Evolutionary conservation across 2,329 filamentous ascomycete genomes (phyloP).

Genomic region (Fonsecaea pedrosoi): DNA sequence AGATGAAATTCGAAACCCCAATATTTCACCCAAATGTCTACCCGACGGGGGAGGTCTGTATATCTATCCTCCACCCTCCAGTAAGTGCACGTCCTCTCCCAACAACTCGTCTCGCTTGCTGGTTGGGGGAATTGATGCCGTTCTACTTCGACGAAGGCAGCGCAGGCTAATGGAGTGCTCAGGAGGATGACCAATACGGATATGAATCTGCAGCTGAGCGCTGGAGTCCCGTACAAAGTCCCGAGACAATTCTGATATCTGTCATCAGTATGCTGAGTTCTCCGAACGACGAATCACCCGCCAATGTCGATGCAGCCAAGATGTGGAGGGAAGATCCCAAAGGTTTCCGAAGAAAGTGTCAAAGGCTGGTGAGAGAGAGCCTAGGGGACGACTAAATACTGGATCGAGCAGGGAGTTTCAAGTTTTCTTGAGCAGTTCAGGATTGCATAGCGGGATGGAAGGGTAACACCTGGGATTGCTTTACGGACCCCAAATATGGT

Average conservation of each 20-base stretch:
- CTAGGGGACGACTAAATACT: slow-evolving; percentile 69
- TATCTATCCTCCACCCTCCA: slow-evolving; percentile 94
- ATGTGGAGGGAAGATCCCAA: slow-evolving; percentile 80
- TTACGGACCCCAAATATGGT: not conserved
- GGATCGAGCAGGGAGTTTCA: not conserved
- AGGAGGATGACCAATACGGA: slow-evolving; percentile 86
- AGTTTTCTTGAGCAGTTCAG: not conserved
- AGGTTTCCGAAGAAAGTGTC: slow-evolving; percentile 79
- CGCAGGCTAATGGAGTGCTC: not conserved
- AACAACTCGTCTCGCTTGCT: not conserved
- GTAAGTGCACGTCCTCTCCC: not conserved
- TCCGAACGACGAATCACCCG: slow-evolving; percentile 94
- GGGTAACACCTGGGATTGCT: not conserved
- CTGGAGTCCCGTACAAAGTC: slow-evolving; percentile 93
- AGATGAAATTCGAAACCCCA: slow-evolving; percentile 82
- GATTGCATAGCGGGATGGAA: not conserved
- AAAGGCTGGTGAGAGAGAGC: slow-evolving; percentile 81
- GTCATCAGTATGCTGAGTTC: slow-evolving; percentile 91
- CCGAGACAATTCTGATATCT: slow-evolving; percentile 89
- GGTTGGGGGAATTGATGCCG: not conserved
- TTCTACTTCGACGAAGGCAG: not conserved
- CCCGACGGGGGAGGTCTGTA: slow-evolving; percentile 84
- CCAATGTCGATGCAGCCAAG: slow-evolving; percentile 90
- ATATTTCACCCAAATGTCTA: slow-evolving; percentile 92
- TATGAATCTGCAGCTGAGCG: slow-evolving; percentile 91